phyloP scores from a whole-genome alignment of 306 rosid species.

The Vigna mungo region DNA sequence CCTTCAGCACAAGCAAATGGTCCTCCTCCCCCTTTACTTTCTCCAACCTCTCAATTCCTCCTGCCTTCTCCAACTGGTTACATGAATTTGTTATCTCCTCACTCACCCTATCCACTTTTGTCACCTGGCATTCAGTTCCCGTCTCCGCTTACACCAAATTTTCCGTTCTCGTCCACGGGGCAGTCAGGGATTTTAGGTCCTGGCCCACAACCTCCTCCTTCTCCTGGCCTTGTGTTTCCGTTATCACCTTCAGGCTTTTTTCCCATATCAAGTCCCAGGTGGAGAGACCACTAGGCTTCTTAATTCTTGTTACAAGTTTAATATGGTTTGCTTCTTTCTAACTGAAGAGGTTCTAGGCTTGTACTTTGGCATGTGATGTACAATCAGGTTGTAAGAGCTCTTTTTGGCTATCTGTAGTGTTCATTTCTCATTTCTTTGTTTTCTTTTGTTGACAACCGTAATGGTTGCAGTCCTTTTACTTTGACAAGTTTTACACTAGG shows the following conservation, averaged over 20 bases:
- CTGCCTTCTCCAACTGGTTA: constrained; percentile 85
- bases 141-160: constrained; percentile 76
- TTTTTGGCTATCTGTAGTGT: constrained; percentile 50
- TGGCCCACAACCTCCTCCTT: constrained; percentile 86
- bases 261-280: constrained; percentile 81
- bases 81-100: constrained; percentile 75
- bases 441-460: constrained; percentile 48
- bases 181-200: constrained; percentile 93
- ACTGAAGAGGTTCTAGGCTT: constrained; percentile 50
- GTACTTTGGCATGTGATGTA: constrained; percentile 50
- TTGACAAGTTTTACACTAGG: constrained; percentile 64
- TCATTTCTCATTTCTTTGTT: constrained; percentile 51
- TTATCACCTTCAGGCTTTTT: constrained; percentile 85
- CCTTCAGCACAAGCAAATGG: constrained; percentile 62
- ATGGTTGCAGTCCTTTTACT: constrained; percentile 55
- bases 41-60: constrained; percentile 87
- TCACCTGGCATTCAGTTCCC: constrained; percentile 91
- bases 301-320: constrained; percentile 46
- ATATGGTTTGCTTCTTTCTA: constrained; percentile 42
- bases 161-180: constrained; percentile 72
- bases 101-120: constrained; percentile 77
- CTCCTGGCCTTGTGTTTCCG: constrained; percentile 82
- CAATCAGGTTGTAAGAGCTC: constrained; percentile 52
- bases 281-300: constrained; percentile 72
- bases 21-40: constrained; percentile 69